Evolutionary conservation across 495 filamentous ascomycete species (phyloP).

Genomic region (Neurospora tetrasperma): DNA sequence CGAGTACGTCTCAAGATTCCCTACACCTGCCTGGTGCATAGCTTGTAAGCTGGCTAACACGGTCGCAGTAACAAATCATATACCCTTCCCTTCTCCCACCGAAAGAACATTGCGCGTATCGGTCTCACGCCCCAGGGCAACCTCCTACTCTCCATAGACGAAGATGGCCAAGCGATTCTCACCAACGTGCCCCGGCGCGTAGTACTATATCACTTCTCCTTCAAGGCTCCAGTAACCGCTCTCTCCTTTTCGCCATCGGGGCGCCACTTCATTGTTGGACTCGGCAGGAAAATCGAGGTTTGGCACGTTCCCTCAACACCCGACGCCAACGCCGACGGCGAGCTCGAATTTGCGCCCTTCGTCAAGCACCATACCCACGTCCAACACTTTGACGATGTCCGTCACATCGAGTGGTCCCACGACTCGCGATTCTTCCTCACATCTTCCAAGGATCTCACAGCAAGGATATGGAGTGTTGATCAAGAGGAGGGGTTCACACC

Average conservation of each 20-base stretch:
- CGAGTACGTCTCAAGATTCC: slow-evolving; percentile 50
- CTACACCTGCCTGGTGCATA: slow-evolving; percentile 2
- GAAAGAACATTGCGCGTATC: slow-evolving; percentile 80
- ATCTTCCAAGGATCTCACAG: slow-evolving; percentile 82
- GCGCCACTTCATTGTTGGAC: slow-evolving; percentile 74
- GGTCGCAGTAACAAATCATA: slow-evolving; percentile 77
- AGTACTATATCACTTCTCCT: slow-evolving; percentile 85
- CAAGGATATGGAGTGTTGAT: slow-evolving; percentile 87
- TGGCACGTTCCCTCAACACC: slow-evolving; percentile 92
- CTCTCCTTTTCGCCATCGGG: slow-evolving; percentile 90
- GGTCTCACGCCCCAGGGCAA: slow-evolving; percentile 84
- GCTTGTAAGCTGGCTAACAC: slow-evolving; percentile 19
- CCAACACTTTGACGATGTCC: slow-evolving; percentile 79
- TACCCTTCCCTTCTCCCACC: slow-evolving; percentile 88
- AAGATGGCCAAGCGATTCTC: slow-evolving; percentile 87
- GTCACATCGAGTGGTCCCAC: slow-evolving; percentile 82
- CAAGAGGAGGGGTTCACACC: slow-evolving; percentile 80
- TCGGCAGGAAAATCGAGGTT: slow-evolving; percentile 78
- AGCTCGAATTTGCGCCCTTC: slow-evolving; percentile 91
- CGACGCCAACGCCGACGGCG: slow-evolving; percentile 63
- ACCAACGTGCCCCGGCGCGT: slow-evolving; percentile 80
- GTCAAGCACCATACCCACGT: slow-evolving; percentile 75
- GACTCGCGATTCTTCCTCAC: slow-evolving; percentile 93
- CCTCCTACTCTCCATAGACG: slow-evolving; percentile 81
- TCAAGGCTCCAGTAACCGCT: slow-evolving; percentile 70